These are phyloP conservation scores for Cryphonectria japonica DNA, from an alignment of 2,329 filamentous ascomycete genomes.

Conservation along the genomic window DNA sequence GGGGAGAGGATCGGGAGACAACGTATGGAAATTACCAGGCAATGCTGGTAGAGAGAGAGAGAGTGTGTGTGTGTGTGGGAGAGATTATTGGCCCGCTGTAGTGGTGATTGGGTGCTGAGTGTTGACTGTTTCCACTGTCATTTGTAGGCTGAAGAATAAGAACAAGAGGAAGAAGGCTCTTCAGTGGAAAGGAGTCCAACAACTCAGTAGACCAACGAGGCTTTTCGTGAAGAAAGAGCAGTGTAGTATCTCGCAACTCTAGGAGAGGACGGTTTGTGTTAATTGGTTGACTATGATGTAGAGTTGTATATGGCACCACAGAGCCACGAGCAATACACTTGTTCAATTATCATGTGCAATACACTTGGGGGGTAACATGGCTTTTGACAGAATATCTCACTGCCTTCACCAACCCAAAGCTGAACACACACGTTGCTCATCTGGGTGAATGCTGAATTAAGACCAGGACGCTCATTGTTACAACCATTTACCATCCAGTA, in stretches of 20 bases:
- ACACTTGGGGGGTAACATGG: neutral
- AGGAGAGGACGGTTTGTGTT: neutral
- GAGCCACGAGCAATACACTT: neutral
- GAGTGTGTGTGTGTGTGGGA: too few species aligned
- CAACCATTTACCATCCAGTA: neutral
- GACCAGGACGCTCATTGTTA: neutral
- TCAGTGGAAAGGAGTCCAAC: neutral
- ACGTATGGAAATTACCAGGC: too few species aligned
- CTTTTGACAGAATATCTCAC: neutral
- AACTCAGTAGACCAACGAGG: neutral
- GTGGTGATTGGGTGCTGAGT: neutral
- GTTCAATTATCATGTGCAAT: neutral
- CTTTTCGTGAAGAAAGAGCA: neutral
- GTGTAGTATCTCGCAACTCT: neutral
- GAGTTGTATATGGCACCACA: neutral
- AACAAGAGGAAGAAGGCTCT: neutral
- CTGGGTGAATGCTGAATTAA: neutral
- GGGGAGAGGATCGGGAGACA: neutral
- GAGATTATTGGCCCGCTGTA: neutral
- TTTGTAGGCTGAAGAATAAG: neutral
- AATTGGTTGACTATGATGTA: neutral
- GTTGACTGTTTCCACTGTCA: neutral
- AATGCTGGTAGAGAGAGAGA: too few species aligned
- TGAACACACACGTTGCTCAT: neutral
- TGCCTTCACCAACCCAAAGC: neutral